Conservation (phyloP, 2,329 filamentous ascomycete species). For the Fusarium sp. region DNA sequence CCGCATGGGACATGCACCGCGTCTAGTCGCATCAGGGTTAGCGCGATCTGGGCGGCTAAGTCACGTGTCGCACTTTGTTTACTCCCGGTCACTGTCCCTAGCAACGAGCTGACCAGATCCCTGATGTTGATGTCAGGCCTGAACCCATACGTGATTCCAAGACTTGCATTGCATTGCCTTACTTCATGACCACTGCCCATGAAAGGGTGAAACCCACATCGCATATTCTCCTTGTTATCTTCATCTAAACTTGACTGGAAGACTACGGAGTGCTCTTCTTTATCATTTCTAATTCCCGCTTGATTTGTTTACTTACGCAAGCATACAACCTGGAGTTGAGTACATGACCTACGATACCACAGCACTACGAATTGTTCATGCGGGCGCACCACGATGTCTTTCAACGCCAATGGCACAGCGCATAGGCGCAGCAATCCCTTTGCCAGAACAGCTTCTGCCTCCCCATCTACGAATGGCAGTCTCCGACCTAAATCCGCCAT, state of each 20-base stretch:
- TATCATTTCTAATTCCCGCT: constrained; percentile 13
- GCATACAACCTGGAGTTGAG: constrained; percentile 21
- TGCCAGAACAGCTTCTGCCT: constrained; percentile 75
- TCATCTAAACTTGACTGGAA: constrained; percentile 24
- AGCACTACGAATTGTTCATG: constrained; percentile 48
- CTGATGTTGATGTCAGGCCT: constrained; percentile 38
- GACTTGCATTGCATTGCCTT: constrained; percentile 43
- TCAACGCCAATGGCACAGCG: constrained; percentile 59
- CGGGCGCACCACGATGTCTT: constrained; percentile 52
- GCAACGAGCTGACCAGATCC: constrained; percentile 47
- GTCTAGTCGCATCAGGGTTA: constrained; percentile 36
- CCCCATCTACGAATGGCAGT: constrained; percentile 66
- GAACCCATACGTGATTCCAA: constrained; percentile 30
- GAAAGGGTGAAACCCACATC: constrained; percentile 43
- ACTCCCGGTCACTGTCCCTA: constrained; percentile 44
- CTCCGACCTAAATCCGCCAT: constrained; percentile 81
- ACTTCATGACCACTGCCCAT: constrained; percentile 47
- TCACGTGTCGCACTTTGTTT: constrained; percentile 50
- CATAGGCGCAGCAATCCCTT: constrained; percentile 87
- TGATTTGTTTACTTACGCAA: constrained; percentile 47
- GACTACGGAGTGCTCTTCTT: constrained; percentile 4
- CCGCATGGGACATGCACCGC: constrained; percentile 20
- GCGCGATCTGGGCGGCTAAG: not conserved
- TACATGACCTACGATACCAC: constrained; percentile 30
- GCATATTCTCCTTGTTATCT: constrained; percentile 45